These are phyloP conservation scores for Cercospora sp. DNA, from an alignment of 2,329 filamentous ascomycete species.

Conservation along the genomic window DNA sequence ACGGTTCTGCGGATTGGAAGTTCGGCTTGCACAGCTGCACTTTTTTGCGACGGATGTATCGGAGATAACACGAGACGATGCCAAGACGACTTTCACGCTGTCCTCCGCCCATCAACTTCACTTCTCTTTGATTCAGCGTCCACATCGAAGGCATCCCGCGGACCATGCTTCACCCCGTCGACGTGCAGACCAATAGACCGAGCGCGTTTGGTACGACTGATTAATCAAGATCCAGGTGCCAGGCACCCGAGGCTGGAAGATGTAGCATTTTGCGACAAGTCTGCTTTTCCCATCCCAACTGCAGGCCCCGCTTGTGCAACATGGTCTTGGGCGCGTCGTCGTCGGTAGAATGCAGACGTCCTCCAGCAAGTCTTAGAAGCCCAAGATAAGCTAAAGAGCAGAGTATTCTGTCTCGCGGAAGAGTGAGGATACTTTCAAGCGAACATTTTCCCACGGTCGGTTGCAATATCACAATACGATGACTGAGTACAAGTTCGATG, in stretches of 20 bases:
- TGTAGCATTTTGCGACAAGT: background rate
- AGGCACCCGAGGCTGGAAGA: background rate
- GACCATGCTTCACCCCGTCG: background rate
- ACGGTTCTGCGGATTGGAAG: background rate
- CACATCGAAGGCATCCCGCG: background rate
- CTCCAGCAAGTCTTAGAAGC: background rate
- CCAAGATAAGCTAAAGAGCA: background rate
- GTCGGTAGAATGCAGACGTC: background rate
- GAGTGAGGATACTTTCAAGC: background rate
- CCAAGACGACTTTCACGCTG: background rate
- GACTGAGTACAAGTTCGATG: background rate
- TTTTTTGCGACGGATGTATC: background rate
- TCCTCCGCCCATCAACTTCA: background rate
- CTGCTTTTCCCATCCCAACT: background rate
- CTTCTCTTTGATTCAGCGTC: background rate
- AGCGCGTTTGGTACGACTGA: background rate
- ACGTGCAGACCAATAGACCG: background rate
- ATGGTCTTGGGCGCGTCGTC: background rate
- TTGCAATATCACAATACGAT: background rate
- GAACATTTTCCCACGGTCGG: background rate
- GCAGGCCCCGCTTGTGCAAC: background rate
- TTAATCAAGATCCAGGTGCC: background rate
- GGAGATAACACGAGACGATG: background rate
- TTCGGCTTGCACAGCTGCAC: background rate
- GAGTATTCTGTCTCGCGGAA: background rate